phyloP scores from a whole-genome alignment of 345 rosid genomes.

The Adansonia digitata region DNA sequence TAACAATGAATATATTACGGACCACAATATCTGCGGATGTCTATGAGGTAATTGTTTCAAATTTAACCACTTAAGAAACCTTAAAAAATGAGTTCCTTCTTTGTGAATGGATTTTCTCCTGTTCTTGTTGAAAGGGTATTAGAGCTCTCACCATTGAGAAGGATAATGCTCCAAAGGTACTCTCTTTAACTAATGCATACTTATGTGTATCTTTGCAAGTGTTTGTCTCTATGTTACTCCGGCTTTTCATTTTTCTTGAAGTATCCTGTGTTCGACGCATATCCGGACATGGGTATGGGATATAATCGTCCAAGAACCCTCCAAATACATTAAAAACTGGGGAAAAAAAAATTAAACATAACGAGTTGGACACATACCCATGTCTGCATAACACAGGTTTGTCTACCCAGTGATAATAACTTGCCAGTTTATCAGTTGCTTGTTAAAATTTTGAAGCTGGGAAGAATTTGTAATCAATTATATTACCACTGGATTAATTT shows the following conservation, averaged over 20 bases:
- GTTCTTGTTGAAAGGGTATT: constrained; percentile 55
- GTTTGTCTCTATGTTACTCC: not conserved
- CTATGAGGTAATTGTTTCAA: constrained; percentile 55
- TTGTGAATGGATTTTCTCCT: constrained; percentile 8
- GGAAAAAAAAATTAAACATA: not conserved
- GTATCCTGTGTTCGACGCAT: not conserved
- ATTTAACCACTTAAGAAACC: not conserved
- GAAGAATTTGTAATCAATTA: not conserved
- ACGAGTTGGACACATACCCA: not conserved
- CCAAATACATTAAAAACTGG: not conserved
- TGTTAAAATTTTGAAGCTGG: not conserved
- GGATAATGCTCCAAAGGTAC: constrained; percentile 90
- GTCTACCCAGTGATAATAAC: not conserved
- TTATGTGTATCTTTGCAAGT: not conserved
- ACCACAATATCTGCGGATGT: constrained; percentile 61
- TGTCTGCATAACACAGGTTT: not conserved
- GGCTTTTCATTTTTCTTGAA: not conserved
- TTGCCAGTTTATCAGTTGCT: not conserved
- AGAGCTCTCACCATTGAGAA: constrained; percentile 86
- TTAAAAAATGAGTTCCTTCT: not conserved
- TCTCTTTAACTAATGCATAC: not conserved
- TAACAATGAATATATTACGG: constrained; percentile 65
- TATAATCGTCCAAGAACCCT: not conserved
- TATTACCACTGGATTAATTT: not conserved
- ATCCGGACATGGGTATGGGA: not conserved